phyloP scores from a whole-genome alignment of 1,284 basidiomycete species.

The Microstroma glucosiphilum region DNA sequence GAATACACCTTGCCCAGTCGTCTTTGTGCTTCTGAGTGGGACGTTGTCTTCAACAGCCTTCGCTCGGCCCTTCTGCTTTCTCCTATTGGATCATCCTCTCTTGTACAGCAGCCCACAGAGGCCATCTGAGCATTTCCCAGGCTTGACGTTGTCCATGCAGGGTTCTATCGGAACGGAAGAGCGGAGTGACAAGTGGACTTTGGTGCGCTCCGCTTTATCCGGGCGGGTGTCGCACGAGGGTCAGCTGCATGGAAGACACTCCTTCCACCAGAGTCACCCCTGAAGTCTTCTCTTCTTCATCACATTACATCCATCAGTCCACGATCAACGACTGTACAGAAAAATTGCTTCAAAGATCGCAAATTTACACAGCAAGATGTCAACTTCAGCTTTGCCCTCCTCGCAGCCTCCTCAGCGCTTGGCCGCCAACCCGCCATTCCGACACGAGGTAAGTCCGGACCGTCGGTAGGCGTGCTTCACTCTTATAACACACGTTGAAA shows the following conservation, averaged over 20 bases:
- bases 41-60: no score
- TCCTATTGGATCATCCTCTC: no score
- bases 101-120: no score
- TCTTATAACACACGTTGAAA: neutral
- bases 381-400: constrained; percentile 16
- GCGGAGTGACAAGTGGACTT: no score
- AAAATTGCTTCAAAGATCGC: neutral
- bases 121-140: no score
- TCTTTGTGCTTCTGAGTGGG: no score
- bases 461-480: neutral
- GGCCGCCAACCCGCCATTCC: constrained; percentile 22
- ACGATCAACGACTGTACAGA: neutral
- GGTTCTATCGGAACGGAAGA: no score
- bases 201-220: no score
- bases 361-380: constrained; percentile 11
- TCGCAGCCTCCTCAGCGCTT: constrained; percentile 16
- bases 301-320: neutral
- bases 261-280: neutral
- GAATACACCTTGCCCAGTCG: no score
- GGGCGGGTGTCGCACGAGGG: neutral
- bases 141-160: no score
- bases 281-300: neutral
- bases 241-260: neutral
- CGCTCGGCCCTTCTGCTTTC: no score
- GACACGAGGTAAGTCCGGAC: constrained; percentile 18